Evolutionary conservation across 768 basidiomycete genomes (phyloP).

Genomic region (Suillus sp.): DNA sequence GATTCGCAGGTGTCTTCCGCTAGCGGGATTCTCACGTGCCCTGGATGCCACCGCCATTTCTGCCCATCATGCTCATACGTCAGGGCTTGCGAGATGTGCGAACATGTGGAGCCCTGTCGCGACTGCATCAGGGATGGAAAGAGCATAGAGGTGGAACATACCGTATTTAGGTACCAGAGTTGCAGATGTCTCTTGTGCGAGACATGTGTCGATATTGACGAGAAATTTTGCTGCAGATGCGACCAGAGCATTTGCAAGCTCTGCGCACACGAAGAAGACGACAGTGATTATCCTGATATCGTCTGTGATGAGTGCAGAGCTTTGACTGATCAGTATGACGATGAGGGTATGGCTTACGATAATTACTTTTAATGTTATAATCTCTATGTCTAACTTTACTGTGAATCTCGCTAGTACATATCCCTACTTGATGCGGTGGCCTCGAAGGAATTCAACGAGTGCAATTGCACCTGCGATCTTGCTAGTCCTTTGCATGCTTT

Average conservation of each 20-base stretch:
- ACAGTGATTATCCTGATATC: not conserved
- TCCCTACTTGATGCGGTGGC: not conserved
- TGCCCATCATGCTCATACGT: slow-evolving; percentile 11
- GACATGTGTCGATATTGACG: not conserved
- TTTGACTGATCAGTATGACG: not conserved
- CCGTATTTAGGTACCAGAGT: not conserved
- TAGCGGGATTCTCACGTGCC: not conserved
- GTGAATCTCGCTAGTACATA: not conserved
- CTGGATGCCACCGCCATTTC: slow-evolving; percentile 4
- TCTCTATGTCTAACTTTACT: not conserved
- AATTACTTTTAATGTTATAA: not conserved
- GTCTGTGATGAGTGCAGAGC: not conserved
- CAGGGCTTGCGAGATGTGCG: not conserved
- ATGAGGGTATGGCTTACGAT: not conserved
- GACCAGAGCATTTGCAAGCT: not conserved
- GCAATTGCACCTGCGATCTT: too few relatives aligned
- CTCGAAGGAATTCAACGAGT: not conserved
- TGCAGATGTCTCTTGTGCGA: not conserved
- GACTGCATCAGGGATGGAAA: slow-evolving; percentile 8
- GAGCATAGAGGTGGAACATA: not conserved
- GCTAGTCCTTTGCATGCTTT: too few relatives aligned
- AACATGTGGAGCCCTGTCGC: not conserved
- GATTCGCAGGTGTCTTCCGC: not conserved
- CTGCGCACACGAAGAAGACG: not conserved
- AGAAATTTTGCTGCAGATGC: not conserved